Evolutionary conservation across 2,329 filamentous ascomycete genomes (phyloP).

Genomic region (Albophoma yamanashiensis): DNA sequence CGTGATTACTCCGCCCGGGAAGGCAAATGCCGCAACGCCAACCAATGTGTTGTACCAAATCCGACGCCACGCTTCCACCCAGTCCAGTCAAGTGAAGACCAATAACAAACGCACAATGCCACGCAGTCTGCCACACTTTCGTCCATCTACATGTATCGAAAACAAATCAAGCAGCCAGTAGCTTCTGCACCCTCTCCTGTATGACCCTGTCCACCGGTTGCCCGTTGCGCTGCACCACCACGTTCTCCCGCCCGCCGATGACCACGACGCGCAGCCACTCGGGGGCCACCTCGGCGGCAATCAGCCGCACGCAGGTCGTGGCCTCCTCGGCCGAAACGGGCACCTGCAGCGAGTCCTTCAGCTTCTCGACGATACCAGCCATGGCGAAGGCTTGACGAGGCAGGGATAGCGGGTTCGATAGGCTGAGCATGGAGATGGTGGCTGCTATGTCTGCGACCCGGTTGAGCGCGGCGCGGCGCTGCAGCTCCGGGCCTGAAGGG

Average conservation of each 20-base stretch:
- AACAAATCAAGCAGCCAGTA: constrained; percentile 13
- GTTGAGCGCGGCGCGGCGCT: constrained; percentile 54
- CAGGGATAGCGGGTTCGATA: constrained; percentile 35
- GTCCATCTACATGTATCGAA: neutral
- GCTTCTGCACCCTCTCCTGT: constrained; percentile 24
- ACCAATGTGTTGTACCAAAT: neutral
- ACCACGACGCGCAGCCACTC: constrained; percentile 43
- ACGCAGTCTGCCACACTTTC: neutral
- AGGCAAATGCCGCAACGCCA: constrained; percentile 1
- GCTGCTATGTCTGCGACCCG: constrained; percentile 58
- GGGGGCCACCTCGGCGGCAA: constrained; percentile 44
- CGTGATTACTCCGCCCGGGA: neutral
- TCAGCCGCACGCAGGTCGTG: constrained; percentile 35
- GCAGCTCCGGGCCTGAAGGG: constrained; percentile 44
- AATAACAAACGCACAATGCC: neutral
- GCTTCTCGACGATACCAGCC: constrained; percentile 48
- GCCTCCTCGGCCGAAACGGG: constrained; percentile 44
- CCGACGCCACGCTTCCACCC: constrained; percentile 4
- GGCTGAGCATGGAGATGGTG: constrained; percentile 55
- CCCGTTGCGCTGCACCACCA: constrained; percentile 39
- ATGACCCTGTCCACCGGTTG: constrained; percentile 27
- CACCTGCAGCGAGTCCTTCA: constrained; percentile 55
- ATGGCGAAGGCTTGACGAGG: constrained; percentile 56
- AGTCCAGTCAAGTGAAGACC: neutral
- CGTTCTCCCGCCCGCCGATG: constrained; percentile 43